These are phyloP conservation scores for Cutaneotrichosporon sp. DNA, from an alignment of 1,284 basidiomycete genomes.

Conservation along the genomic window DNA sequence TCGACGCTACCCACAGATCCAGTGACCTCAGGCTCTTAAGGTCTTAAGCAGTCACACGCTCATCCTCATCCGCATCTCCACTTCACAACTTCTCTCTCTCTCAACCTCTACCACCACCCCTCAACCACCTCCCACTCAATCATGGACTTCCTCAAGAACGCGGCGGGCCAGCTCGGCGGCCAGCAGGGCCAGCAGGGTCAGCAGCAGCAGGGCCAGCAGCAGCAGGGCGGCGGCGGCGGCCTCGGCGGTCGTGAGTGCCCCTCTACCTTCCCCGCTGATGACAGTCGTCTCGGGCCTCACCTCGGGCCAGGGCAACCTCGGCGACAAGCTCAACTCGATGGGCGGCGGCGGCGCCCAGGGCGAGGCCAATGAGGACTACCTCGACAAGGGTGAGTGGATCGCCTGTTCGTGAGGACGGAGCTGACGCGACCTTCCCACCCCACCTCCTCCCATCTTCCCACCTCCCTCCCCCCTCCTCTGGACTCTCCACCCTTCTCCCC, in stretches of 20 bases:
- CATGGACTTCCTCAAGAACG: slow-evolving; percentile 9
- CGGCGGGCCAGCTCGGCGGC: not conserved
- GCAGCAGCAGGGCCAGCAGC: slow-evolving; percentile 7
- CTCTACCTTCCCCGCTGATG: slow-evolving; percentile 7
- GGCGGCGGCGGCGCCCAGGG: slow-evolving; percentile 21
- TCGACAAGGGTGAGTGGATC: slow-evolving; percentile 21
- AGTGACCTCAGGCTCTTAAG: too few relatives aligned
- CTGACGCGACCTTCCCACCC: not conserved
- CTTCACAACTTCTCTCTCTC: not conserved
- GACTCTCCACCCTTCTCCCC: too few relatives aligned
- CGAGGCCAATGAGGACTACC: slow-evolving; percentile 24
- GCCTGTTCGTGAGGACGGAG: not conserved
- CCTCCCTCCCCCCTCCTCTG: not conserved
- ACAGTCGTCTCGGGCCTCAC: slow-evolving; percentile 8
- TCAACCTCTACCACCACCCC: not conserved
- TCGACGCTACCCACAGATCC: not conserved
- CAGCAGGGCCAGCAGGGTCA: slow-evolving; percentile 5
- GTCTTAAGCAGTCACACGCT: not conserved
- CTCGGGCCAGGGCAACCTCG: slow-evolving; percentile 14
- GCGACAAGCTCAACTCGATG: slow-evolving; percentile 24
- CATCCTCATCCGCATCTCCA: not conserved
- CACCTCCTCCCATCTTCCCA: not conserved
- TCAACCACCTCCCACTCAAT: not conserved
- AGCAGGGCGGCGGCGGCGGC: slow-evolving; percentile 5
- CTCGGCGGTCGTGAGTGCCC: slow-evolving; percentile 14